These are phyloP conservation scores for Ophiostoma angusticollis DNA, from an alignment of 2,329 filamentous ascomycete species.

Conservation along the genomic window DNA sequence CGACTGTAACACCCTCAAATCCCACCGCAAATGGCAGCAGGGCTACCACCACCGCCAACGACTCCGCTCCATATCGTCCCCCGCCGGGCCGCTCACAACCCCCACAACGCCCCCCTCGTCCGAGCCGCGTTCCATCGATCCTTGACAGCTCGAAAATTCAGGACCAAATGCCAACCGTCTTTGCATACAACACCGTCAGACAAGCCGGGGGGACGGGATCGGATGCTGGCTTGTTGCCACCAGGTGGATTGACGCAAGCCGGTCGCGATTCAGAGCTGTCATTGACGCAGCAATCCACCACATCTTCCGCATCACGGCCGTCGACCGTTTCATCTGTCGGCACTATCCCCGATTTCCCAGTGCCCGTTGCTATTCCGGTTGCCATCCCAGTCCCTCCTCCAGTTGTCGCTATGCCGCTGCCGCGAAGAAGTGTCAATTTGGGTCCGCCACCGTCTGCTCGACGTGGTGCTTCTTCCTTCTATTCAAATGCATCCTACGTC, in stretches of 20 bases:
- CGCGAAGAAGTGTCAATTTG: constrained; percentile 38
- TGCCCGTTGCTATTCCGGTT: constrained; percentile 25
- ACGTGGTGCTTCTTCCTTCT: constrained; percentile 49
- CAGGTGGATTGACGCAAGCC: constrained; percentile 22
- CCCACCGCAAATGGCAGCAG: constrained; percentile 13
- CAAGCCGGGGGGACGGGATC: background rate
- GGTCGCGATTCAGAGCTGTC: constrained; percentile 27
- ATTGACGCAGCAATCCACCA: constrained; percentile 24
- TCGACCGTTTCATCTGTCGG: constrained; percentile 42
- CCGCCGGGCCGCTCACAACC: constrained; percentile 37
- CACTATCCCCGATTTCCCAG: constrained; percentile 47
- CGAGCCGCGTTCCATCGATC: constrained; percentile 46
- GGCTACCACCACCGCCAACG: constrained; percentile 10
- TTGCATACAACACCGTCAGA: constrained; percentile 12
- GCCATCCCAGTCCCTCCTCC: constrained; percentile 15
- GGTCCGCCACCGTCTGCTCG: constrained; percentile 49
- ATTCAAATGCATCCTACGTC: constrained; percentile 53
- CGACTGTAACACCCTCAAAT: constrained; percentile 21
- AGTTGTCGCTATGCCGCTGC: constrained; percentile 8
- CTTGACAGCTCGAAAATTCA: constrained; percentile 43
- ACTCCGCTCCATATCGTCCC: constrained; percentile 34
- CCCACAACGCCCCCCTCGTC: constrained; percentile 46
- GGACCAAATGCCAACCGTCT: constrained; percentile 42
- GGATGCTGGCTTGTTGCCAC: background rate
- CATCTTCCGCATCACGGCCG: constrained; percentile 35